Evolutionary conservation across 202 grass and related monocot genomes (phyloP), one percentile per base, ranked within the genome.

Genomic region (Brachypodium distachyon): DNA sequence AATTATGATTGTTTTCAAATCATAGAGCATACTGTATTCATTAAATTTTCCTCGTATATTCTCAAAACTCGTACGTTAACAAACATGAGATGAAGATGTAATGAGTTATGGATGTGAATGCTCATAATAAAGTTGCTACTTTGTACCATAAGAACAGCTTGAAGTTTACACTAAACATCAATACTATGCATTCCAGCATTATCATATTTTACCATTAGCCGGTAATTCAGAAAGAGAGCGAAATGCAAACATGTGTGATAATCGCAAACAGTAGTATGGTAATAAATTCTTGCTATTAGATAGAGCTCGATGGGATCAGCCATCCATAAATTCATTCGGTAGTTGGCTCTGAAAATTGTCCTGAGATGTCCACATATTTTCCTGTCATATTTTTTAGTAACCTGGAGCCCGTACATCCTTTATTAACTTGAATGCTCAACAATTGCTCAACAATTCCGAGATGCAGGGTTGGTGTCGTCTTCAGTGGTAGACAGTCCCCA

Each of bases 401-500:
- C 22, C 12, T 14, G 50, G 46, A 51, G 3, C 55, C 9, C 25
- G 38, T 43, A 22, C 29, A 54, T 13, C 74, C 44, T 64, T 51
- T 39, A 21, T 36, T 25, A n/a, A 59, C n/a, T n/a, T n/a, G n/a
- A n/a, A n/a, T n/a, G n/a, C n/a, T n/a, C n/a, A n/a, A n/a, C n/a
- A n/a, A n/a, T n/a, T n/a, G n/a, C n/a, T n/a, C n/a, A n/a, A n/a
- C n/a, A 33, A 39, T 31, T 57, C 6, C 9, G 9, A 3, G 21
- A 16, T 73, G 66, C 79, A 98, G 96, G 77, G 96, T 95, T 81
- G 96, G 91, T 82, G 67, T 98, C 67, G 96, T 95, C 40, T 98
- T 98, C 83, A 95, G 91, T 76, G 96, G 96, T 9, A 92, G 96
- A 67, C 96, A 98, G 52, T 95, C 96, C 23, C 96, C 96, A 28